Evolutionary conservation across 2,329 filamentous ascomycete genomes (phyloP), one percentile per base, ranked within the genome.

Genomic region (Clarireedia monteithiana): DNA sequence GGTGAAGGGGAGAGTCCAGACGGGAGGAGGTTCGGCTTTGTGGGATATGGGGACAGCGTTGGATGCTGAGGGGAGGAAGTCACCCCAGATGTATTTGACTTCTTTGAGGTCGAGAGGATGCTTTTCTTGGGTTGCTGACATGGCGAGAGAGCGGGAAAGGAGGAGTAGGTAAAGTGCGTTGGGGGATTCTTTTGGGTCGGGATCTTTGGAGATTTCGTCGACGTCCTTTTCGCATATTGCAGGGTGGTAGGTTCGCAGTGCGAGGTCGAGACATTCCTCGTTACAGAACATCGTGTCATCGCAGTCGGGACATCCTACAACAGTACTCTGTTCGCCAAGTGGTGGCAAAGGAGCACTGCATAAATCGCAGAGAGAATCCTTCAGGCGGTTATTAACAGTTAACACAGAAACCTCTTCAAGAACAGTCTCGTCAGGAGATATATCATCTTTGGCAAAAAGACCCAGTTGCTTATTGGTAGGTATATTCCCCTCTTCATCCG

Each of bases 291-390:
- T 82, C 2, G 81, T 84, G 58, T 86, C 84, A 58, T 79, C 74
- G 67, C 84, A 86, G 38, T 83, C 80, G 4, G 76, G 73, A 61
- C 84, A 87, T 61, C 71, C 76, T 39, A 84, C 75, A 15, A 75
- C 79, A 54, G 67, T 71, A 50, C 66, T 74, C 7, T 78, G 70
- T 50, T 60, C 57, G 24, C 70, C 74, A 26, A 88, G 73, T 0
- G 78, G 77, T 0, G 88, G 88, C 5, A 95, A 78, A 24, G 83
- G 81, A 6, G 80, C 78, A 64, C 90, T 90, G 70, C 92, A 97
- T 14, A 91, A 91, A 70, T 97, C 92, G 71, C 92, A 97, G 30
- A 92, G 80, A 4, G 87, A 79, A 60, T 95, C 91, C 68, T 95
- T 90, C 12, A 94, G 80, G 30, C 90, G 84, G 68, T 94, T 94